These are phyloP conservation scores for Venustampulla echinocandica DNA, from an alignment of 495 filamentous ascomycete genomes.

Conservation along the genomic window DNA sequence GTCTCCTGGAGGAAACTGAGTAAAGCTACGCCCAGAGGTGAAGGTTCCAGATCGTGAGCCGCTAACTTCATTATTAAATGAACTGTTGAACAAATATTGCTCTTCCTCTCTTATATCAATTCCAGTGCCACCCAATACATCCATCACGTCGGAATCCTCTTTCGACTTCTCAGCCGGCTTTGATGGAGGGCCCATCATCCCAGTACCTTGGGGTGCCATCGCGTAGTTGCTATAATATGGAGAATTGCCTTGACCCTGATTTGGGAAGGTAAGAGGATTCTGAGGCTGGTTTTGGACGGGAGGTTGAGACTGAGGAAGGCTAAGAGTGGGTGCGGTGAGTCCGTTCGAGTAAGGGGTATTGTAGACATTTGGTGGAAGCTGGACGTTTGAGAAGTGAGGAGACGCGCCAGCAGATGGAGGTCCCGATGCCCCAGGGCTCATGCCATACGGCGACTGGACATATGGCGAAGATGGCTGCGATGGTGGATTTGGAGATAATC, in stretches of 20 bases:
- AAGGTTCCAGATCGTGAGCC: constrained; percentile 35
- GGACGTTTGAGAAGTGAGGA: constrained; percentile 18
- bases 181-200: constrained; percentile 74
- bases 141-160: constrained; percentile 56
- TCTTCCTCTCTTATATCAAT: constrained; percentile 81
- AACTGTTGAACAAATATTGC: constrained; percentile 34
- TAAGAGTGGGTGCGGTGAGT: constrained; percentile 10
- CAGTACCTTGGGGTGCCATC: constrained; percentile 31
- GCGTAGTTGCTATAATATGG: constrained; percentile 23
- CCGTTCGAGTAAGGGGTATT: constrained; percentile 26
- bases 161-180: constrained; percentile 60
- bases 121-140: constrained; percentile 69
- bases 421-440: constrained; percentile 35
- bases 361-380: constrained; percentile 19
- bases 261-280: constrained; percentile 23
- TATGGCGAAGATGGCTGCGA: constrained; percentile 37
- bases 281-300: constrained; percentile 10
- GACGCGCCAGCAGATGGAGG: constrained; percentile 23
- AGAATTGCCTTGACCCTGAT: constrained; percentile 21
- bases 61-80: constrained; percentile 37
- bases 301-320: constrained; percentile 11
- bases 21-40: constrained; percentile 39
- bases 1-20: constrained; percentile 38
- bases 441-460: constrained; percentile 39
- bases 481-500: constrained; percentile 59